Conservation (phyloP, 306 rosid genomes). For the Ammopiptanthus mongolicus region DNA sequence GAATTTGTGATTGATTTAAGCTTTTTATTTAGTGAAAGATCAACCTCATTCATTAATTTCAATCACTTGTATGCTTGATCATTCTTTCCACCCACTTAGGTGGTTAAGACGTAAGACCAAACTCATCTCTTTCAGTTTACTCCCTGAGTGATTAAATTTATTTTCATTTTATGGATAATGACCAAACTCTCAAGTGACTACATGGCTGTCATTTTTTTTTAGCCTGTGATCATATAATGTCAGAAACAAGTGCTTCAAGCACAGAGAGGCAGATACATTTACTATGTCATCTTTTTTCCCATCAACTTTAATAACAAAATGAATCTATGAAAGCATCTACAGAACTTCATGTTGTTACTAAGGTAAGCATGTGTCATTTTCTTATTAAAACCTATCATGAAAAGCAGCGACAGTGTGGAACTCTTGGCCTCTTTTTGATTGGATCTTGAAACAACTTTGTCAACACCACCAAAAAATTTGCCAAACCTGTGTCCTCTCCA, state of each 20-base stretch:
- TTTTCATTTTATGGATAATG: not conserved
- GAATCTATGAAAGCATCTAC: not conserved
- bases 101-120: slow-evolving; percentile 20
- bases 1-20: slow-evolving; percentile 17
- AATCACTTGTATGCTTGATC: slow-evolving; percentile 29
- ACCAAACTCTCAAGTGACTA: not conserved
- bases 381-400: not conserved
- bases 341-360: slow-evolving; percentile 2
- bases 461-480: slow-evolving; percentile 29
- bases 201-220: not conserved
- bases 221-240: not conserved
- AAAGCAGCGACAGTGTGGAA: slow-evolving; percentile 26
- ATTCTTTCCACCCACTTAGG: slow-evolving; percentile 39
- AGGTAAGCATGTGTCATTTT: slow-evolving; percentile 19
- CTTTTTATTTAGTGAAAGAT: slow-evolving; percentile 49
- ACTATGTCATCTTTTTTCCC: not conserved
- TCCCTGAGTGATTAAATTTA: not conserved
- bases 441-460: slow-evolving; percentile 26
- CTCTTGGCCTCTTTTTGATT: too few species aligned
- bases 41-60: slow-evolving; percentile 32
- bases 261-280: not conserved
- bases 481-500: slow-evolving; percentile 13
- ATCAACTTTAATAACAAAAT: not conserved
- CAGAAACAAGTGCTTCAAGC: not conserved
- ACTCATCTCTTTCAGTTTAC: not conserved